Evolutionary conservation across 441 rosid genomes (phyloP), one percentile per base, ranked within the genome.

Genomic region (Metrosideros polymorpha): DNA sequence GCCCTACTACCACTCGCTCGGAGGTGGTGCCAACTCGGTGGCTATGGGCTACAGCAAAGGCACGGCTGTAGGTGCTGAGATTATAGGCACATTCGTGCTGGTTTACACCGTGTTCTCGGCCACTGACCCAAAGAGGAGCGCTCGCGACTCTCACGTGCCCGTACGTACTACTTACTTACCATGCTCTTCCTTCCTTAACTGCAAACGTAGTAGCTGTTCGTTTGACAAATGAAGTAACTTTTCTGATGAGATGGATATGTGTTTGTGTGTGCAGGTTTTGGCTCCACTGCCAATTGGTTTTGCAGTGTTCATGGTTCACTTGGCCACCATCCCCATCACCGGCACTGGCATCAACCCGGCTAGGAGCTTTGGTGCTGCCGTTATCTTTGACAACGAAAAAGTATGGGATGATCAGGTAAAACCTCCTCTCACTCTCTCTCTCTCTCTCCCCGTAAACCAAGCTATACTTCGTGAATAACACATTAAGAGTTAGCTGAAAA

Each of bases 281-380:
- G 98, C 98, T 89, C 98, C 98, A 12, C 91, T 95, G 22, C 98
- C 98, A 19, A 94, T 94, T 86, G 98, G 98, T 76, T 95, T 95
- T 52, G 96, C 98, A 3, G 99, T 96, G 87, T 94, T 96, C 91
- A 92, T 95, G 92, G 99, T 95, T 43, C 98, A 96, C 88, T 90
- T 96, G 92, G 98, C 99, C 18, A 95, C 99, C 8, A 96, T 96
- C 83, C 99, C 99, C 84, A 92, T 96, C 75, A 96, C 99, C 1
- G 99, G 99, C n/a, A 95, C 99, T 39, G 97, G 99, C 51, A 96
- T 96, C 84, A 96, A 96, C 94, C 99, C 99, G 10, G 98, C 99
- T 0, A 92, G 98, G 91, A 96, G 99, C 91, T 91, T 96, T 71
- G 99, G 99, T 53, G 96, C 99, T 88, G 98, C 98, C 30, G 95